Conservation (phyloP, 139 green algal genomes). For the Chlorella sp. region DNA sequence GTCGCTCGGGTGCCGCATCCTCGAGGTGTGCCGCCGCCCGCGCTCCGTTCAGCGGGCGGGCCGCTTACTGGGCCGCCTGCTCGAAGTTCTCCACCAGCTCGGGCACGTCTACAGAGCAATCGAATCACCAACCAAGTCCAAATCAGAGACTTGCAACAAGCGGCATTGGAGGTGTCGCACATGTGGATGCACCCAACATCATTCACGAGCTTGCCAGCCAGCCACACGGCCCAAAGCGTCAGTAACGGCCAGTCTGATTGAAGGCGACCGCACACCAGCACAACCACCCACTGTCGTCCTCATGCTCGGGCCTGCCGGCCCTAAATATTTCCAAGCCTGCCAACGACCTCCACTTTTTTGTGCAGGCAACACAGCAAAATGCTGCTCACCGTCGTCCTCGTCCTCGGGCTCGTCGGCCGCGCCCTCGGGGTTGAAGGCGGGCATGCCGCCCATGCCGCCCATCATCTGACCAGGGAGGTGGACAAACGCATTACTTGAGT, state of each 20-base stretch:
- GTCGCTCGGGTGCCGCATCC: not conserved
- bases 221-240: not conserved
- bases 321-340: too few relatives aligned
- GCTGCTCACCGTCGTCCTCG: slow-evolving; percentile 69
- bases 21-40: not conserved
- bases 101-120: slow-evolving; percentile 80
- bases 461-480: too few relatives aligned
- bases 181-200: not conserved
- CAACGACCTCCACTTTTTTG: too few relatives aligned
- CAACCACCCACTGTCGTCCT: not conserved
- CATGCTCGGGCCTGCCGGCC: not conserved
- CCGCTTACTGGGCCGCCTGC: slow-evolving; percentile 36
- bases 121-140: too few relatives aligned
- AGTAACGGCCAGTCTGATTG: not conserved
- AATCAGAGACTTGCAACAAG: too few relatives aligned
- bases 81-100: slow-evolving; percentile 96
- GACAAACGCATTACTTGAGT: too few relatives aligned
- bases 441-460: slow-evolving; percentile 40
- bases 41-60: not conserved
- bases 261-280: not conserved
- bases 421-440: slow-evolving; percentile 43
- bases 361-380: not conserved
- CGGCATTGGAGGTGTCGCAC: too few relatives aligned
- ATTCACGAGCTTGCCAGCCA: not conserved
- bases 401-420: slow-evolving; percentile 51